Conservation (phyloP, 192 early-diverging fungal genomes). For the Backusella mclennaniae region DNA sequence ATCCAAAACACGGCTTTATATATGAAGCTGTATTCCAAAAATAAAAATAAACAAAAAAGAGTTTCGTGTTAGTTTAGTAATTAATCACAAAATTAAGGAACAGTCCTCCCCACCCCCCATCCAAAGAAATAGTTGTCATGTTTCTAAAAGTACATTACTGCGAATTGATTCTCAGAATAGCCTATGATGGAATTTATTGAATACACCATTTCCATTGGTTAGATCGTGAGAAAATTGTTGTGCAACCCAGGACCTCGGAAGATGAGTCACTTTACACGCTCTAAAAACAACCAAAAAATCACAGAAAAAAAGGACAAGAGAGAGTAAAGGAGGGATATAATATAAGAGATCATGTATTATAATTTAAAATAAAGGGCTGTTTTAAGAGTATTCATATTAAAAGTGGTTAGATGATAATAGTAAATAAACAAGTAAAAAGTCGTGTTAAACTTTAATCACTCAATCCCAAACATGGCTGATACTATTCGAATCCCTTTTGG, state of each 20-base stretch:
- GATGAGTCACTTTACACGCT: neutral
- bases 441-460: neutral
- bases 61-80: neutral
- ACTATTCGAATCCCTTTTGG: neutral
- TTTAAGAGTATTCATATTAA: neutral
- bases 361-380: neutral
- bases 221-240: slow-evolving; percentile 15
- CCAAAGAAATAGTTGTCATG: neutral
- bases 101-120: slow-evolving; percentile 8
- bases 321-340: no score
- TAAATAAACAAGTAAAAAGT: neutral
- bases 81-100: slow-evolving; percentile 6
- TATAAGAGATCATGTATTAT: neutral
- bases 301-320: neutral
- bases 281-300: neutral
- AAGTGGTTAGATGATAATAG: no score
- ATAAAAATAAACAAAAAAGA: neutral
- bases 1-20: neutral
- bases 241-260: neutral
- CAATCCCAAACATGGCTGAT: neutral
- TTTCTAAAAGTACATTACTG: slow-evolving; percentile 5
- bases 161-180: neutral
- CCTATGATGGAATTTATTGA: slow-evolving; percentile 1
- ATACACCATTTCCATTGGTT: slow-evolving; percentile 1
- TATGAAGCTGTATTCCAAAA: neutral